These are phyloP conservation scores for Lenzites betulinus DNA, from an alignment of 768 basidiomycete species.

Conservation along the genomic window DNA sequence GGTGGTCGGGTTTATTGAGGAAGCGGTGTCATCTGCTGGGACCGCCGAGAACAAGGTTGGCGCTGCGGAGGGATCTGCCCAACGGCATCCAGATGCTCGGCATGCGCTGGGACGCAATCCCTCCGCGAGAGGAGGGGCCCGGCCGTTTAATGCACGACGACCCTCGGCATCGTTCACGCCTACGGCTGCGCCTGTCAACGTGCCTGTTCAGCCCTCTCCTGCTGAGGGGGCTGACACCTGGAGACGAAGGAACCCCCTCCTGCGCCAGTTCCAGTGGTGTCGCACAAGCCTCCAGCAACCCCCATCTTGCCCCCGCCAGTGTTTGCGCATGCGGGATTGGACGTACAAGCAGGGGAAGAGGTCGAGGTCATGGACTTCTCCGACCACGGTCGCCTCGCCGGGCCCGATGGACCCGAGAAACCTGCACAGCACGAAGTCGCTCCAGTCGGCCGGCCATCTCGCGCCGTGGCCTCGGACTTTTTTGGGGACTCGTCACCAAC, in stretches of 20 bases:
- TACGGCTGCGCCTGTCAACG: background rate
- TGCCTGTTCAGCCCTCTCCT: conserved; percentile 27
- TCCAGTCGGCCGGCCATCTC: conserved; percentile 35
- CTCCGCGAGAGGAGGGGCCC: conserved; percentile 35
- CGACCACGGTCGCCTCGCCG: conserved; percentile 72
- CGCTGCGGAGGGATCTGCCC: background rate
- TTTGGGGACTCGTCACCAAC: conserved; percentile 52
- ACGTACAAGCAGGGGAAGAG: conserved; percentile 53
- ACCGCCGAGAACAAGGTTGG: conserved; percentile 4
- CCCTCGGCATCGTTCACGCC: conserved; percentile 11
- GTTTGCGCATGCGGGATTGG: conserved; percentile 42
- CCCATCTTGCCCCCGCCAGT: conserved; percentile 29
- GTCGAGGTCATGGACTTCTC: conserved; percentile 82
- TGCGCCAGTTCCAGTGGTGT: conserved; percentile 38
- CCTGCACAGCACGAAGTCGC: conserved; percentile 27
- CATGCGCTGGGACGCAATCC: conserved; percentile 33
- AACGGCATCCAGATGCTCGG: conserved; percentile 10
- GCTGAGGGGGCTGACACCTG: conserved; percentile 59
- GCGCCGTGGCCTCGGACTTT: conserved; percentile 71
- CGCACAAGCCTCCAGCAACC: conserved; percentile 22
- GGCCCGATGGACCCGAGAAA: conserved; percentile 43
- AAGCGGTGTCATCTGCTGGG: conserved; percentile 39
- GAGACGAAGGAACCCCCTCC: conserved; percentile 54
- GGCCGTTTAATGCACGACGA: conserved; percentile 32
- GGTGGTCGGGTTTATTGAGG: conserved; percentile 48